Conservation (phyloP, 108 stramenopile species). For the Craspedostauros australis region DNA sequence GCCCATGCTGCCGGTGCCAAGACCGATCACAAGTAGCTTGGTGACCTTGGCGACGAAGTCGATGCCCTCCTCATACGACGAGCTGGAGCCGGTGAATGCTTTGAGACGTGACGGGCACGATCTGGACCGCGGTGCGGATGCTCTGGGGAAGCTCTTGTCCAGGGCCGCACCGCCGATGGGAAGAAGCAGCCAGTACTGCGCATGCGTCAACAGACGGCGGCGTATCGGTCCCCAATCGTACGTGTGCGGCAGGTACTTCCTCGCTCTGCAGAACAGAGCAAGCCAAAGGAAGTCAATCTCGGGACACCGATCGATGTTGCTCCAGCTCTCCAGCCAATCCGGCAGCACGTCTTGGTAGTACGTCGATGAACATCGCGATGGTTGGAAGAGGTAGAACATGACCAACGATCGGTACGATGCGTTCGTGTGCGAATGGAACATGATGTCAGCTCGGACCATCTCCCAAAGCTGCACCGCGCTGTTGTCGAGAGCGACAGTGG, state of each 20-base stretch:
- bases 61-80: constrained; percentile 78
- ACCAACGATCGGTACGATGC: constrained; percentile 76
- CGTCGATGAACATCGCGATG: constrained; percentile 50
- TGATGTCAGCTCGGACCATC: constrained; percentile 52
- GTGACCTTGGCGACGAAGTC: constrained; percentile 78
- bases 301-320: constrained; percentile 79
- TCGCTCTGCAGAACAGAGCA: constrained; percentile 70
- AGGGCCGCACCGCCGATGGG: constrained; percentile 67
- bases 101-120: constrained; percentile 67
- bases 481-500: constrained; percentile 27
- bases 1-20: constrained; percentile 30
- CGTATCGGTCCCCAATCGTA: constrained; percentile 73
- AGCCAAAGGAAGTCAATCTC: constrained; percentile 85
- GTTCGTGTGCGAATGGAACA: constrained; percentile 78
- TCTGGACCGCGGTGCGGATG: constrained; percentile 41
- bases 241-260: constrained; percentile 57
- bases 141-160: constrained; percentile 74
- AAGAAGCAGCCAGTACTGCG: constrained; percentile 81
- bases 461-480: constrained; percentile 69
- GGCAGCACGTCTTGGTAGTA: constrained; percentile 70
- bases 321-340: constrained; percentile 67
- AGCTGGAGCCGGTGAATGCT: constrained; percentile 54
- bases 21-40: constrained; percentile 69
- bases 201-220: constrained; percentile 54
- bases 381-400: constrained; percentile 77